Evolutionary conservation across 2,329 filamentous ascomycete genomes (phyloP).

Genomic region (Elsinoe fawcettii): DNA sequence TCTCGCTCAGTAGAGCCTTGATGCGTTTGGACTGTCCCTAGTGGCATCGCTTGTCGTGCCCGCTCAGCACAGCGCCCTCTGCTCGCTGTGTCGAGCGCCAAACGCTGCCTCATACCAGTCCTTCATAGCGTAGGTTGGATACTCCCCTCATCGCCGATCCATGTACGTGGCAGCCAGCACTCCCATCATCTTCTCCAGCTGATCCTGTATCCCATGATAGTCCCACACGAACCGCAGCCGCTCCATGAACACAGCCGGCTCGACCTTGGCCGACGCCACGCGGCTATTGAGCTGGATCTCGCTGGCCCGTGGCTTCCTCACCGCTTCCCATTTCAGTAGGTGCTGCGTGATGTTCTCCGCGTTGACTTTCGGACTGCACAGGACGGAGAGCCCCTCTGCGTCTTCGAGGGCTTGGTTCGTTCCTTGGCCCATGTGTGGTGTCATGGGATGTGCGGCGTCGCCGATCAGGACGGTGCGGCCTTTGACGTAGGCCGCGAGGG

Average conservation of each 20-base stretch:
- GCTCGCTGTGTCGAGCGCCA: no score
- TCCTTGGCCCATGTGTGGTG: conserved; percentile 35
- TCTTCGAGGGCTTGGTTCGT: conserved; percentile 35
- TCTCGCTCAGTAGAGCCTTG: not conserved
- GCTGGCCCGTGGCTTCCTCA: not conserved
- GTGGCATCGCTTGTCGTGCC: not conserved
- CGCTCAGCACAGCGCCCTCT: not conserved
- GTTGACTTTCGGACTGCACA: not conserved
- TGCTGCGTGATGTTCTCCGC: conserved; percentile 3
- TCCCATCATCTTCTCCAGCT: conserved; percentile 6
- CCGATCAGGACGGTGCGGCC: conserved; percentile 24
- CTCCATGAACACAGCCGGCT: conserved; percentile 11
- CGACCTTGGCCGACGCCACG: not conserved
- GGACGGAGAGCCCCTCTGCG: conserved; percentile 22
- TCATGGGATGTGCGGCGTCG: conserved; percentile 29
- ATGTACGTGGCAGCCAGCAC: conserved; percentile 3
- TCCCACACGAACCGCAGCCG: conserved; percentile 12
- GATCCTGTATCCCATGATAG: conserved; percentile 8
- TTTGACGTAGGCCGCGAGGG: not conserved
- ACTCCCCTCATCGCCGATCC: not conserved
- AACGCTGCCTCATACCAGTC: no score
- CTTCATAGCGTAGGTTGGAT: no score
- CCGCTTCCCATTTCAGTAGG: conserved; percentile 5
- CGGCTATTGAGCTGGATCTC: conserved; percentile 10
- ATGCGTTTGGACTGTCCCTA: not conserved